Percentiles rank a stretch among this genome's conserved stretches.
These are phyloP conservation scores for Cyanidiococcus yangmingshanensis DNA, from an alignment of 23 red algal species.

Conservation along the genomic window DNA sequence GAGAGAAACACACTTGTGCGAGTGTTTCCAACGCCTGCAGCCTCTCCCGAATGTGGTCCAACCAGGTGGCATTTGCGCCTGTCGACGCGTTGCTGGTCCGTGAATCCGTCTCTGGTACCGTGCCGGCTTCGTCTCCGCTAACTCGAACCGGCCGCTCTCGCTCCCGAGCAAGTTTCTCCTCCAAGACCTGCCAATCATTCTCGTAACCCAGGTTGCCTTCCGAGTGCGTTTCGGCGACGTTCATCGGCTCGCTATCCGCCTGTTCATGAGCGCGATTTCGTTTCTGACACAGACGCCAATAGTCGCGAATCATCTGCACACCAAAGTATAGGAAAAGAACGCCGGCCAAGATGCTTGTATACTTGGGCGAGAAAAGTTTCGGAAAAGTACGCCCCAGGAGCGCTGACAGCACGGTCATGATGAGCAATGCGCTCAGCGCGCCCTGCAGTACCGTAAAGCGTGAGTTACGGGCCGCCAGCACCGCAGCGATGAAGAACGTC, in stretches of 20 bases:
- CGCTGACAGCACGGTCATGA: constrained; percentile 36
- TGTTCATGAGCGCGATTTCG: neutral
- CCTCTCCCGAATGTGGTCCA: neutral
- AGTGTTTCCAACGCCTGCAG: neutral
- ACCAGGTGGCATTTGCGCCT: neutral
- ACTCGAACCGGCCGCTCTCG: neutral
- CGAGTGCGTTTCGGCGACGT: neutral
- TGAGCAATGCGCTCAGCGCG: constrained; percentile 22
- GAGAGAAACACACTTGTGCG: constrained; percentile 8
- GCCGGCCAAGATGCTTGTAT: constrained; percentile 69
- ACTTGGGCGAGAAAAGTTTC: constrained; percentile 51
- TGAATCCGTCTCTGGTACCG: neutral
- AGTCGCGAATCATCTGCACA: constrained; percentile 62
- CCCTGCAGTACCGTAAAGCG: constrained; percentile 24
- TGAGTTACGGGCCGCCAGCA: constrained; percentile 24
- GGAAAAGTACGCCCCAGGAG: constrained; percentile 84
- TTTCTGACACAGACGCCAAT: constrained; percentile 47
- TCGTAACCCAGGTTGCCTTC: neutral
- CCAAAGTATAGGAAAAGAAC: constrained; percentile 93
- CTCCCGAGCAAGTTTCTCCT: constrained; percentile 1
- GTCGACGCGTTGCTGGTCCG: neutral
- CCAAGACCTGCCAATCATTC: neutral
- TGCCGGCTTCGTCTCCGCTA: neutral
- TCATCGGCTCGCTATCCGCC: neutral
- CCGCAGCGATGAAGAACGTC: constrained; percentile 29